A percentile compares a stretch with the other conserved stretches of the same genome.
Evolutionary conservation across 257 asterid genomes (phyloP).

Genomic region (Gentiana macrophylla): DNA sequence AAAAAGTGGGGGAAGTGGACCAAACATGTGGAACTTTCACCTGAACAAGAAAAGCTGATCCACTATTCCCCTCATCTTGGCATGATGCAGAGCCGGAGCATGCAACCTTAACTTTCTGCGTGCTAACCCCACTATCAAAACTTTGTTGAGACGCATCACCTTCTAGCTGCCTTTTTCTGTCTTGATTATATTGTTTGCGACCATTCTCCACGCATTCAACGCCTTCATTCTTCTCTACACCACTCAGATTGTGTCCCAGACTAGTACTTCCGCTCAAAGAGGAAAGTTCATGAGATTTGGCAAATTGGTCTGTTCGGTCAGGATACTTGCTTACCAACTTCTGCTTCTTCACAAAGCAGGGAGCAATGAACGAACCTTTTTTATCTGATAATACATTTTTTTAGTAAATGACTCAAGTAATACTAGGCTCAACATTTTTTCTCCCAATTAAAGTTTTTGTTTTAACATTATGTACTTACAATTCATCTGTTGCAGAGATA

Average conservation of each 20-base stretch:
- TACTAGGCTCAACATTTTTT: slow-evolving; percentile 9
- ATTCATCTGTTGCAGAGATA: slow-evolving; percentile 3
- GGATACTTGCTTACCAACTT: slow-evolving; percentile 45
- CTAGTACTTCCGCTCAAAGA: slow-evolving; percentile 1
- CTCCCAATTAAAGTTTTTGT: slow-evolving; percentile 4
- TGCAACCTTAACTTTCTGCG: slow-evolving; percentile 19
- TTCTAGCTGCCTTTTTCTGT: slow-evolving; percentile 16
- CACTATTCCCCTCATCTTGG: slow-evolving; percentile 45
- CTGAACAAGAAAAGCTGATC: slow-evolving; percentile 71
- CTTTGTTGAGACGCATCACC: slow-evolving; percentile 20
- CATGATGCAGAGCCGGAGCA: slow-evolving; percentile 23
- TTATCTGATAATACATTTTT: slow-evolving; percentile 21
- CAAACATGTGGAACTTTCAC: slow-evolving; percentile 23
- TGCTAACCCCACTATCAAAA: slow-evolving; percentile 12
- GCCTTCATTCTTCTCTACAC: slow-evolving; percentile 24
- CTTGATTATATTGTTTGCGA: slow-evolving; percentile 24
- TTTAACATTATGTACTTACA: too few relatives aligned
- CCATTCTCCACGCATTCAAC: slow-evolving; percentile 15
- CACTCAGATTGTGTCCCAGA: slow-evolving; percentile 9
- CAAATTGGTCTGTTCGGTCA: slow-evolving; percentile 20
- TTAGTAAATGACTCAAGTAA: too few relatives aligned
- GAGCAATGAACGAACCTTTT: slow-evolving; percentile 27
- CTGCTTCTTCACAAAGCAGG: slow-evolving; percentile 45
- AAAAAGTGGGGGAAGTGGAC: not conserved
- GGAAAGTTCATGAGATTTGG: slow-evolving; percentile 14